Evolutionary conservation across 1,284 basidiomycete species (phyloP).

Genomic region (Marasmius oreades): DNA sequence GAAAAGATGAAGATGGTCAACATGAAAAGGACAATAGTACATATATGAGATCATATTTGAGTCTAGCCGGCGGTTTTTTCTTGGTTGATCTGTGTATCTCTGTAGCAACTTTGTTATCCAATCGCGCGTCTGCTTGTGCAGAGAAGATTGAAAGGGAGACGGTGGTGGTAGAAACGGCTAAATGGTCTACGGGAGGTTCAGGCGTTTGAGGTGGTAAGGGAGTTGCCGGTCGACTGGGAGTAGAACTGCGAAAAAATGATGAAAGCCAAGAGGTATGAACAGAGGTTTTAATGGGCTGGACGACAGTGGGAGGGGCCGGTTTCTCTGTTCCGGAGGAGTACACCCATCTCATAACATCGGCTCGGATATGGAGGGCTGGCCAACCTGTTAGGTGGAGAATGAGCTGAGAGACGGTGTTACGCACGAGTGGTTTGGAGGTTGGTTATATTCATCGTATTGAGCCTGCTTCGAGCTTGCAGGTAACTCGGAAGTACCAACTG

Average conservation of each 20-base stretch:
- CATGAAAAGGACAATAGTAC: constrained; percentile 36
- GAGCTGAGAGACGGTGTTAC: constrained; percentile 20
- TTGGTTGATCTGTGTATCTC: constrained; percentile 93
- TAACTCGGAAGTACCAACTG: constrained; percentile 53
- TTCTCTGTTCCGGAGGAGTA: constrained; percentile 71
- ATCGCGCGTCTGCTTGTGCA: constrained; percentile 73
- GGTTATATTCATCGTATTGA: constrained; percentile 65
- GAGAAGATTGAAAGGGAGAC: constrained; percentile 83
- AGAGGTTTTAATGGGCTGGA: constrained; percentile 34
- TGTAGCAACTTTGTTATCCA: constrained; percentile 68
- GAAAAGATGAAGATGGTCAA: no score
- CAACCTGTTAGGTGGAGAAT: constrained; percentile 6
- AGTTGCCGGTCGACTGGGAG: constrained; percentile 38
- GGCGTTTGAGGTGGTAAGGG: constrained; percentile 35
- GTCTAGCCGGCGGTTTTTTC: constrained; percentile 83
- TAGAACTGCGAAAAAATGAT: constrained; percentile 68
- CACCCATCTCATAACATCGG: constrained; percentile 81
- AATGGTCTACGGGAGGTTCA: constrained; percentile 45
- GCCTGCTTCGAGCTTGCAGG: constrained; percentile 44
- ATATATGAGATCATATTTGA: constrained; percentile 87
- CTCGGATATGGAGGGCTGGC: constrained; percentile 77
- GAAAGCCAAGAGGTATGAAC: constrained; percentile 68
- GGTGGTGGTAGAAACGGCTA: constrained; percentile 54
- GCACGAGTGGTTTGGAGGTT: constrained; percentile 64
- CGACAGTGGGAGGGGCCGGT: constrained; percentile 31